Conservation (phyloP, 768 basidiomycete genomes). For the Amyloporia xantha region DNA sequence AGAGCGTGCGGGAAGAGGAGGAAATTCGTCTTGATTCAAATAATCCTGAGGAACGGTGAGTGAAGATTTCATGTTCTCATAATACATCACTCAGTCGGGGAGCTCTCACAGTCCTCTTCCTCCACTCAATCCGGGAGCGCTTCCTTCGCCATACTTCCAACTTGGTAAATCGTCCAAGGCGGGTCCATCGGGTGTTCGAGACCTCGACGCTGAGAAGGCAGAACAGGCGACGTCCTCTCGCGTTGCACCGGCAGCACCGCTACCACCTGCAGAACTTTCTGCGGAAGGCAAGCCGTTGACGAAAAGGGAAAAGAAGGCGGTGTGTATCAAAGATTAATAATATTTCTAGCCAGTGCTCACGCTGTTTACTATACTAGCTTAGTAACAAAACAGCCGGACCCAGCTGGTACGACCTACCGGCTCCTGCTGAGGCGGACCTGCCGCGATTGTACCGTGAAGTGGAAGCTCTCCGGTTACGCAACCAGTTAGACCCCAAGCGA, state of each 20-base stretch:
- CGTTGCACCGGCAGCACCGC: slow-evolving; percentile 51
- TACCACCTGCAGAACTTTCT: slow-evolving; percentile 52
- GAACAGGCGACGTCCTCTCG: slow-evolving; percentile 45
- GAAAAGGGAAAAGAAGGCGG: slow-evolving; percentile 67
- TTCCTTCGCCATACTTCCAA: slow-evolving; percentile 61
- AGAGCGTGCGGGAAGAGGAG: slow-evolving; percentile 39
- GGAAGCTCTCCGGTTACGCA: slow-evolving; percentile 78
- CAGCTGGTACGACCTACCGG: slow-evolving; percentile 85
- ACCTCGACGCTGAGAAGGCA: slow-evolving; percentile 53
- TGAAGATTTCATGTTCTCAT: slow-evolving; percentile 22
- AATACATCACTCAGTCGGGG: slow-evolving; percentile 1
- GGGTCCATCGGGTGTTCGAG: slow-evolving; percentile 42
- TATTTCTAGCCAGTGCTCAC: neutral
- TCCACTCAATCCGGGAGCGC: slow-evolving; percentile 53
- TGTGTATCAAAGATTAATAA: slow-evolving; percentile 26
- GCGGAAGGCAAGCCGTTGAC: slow-evolving; percentile 63
- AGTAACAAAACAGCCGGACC: slow-evolving; percentile 69
- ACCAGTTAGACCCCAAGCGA: slow-evolving; percentile 87
- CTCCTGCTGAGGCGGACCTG: slow-evolving; percentile 72
- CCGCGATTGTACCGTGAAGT: slow-evolving; percentile 79
- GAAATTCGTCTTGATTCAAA: slow-evolving; percentile 47
- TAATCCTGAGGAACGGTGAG: slow-evolving; percentile 17
- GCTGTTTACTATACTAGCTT: slow-evolving; percentile 40
- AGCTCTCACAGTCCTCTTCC: slow-evolving; percentile 54
- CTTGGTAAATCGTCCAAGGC: slow-evolving; percentile 38